A percentile compares a stretch with the other conserved stretches of the same genome.
Evolutionary conservation across 2,329 filamentous ascomycete genomes (phyloP).

Genomic region (Phoma sp.): DNA sequence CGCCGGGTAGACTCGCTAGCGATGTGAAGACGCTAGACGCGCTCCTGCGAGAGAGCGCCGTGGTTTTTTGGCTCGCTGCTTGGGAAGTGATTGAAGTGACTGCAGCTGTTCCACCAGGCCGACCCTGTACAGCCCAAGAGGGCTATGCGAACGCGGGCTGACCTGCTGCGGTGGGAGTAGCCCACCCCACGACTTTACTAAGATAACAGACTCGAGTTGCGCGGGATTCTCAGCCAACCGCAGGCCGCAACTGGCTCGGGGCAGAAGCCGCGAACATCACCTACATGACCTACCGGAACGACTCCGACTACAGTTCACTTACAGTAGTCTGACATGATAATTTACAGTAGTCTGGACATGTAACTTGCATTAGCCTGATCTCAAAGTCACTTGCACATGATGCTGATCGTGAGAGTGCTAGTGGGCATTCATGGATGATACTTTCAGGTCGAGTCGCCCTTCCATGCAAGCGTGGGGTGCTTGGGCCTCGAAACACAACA

Average conservation of each 20-base stretch:
- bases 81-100: not conserved
- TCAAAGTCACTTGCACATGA: conserved; percentile 7
- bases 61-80: not conserved
- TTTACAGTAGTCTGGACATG: no score
- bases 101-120: conserved; percentile 4
- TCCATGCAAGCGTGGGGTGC: conserved; percentile 15
- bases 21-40: conserved; percentile 16
- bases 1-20: conserved; percentile 15
- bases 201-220: conserved; percentile 7
- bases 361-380: no score
- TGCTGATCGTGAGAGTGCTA: not conserved
- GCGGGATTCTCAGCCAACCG: conserved; percentile 1
- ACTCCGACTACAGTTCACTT: no score
- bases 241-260: not conserved
- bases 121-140: conserved; percentile 11
- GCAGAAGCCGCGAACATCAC: not conserved
- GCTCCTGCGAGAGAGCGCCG: conserved; percentile 8
- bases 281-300: not conserved
- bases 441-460: conserved; percentile 9
- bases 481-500: conserved; percentile 8
- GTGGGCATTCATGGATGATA: not conserved
- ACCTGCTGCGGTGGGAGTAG: conserved; percentile 10
- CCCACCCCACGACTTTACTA: conserved; percentile 26
- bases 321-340: no score
- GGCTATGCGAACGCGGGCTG: conserved; percentile 18